phyloP scores from a whole-genome alignment of 2,329 filamentous ascomycete species.

The Aspergillus sp. region DNA sequence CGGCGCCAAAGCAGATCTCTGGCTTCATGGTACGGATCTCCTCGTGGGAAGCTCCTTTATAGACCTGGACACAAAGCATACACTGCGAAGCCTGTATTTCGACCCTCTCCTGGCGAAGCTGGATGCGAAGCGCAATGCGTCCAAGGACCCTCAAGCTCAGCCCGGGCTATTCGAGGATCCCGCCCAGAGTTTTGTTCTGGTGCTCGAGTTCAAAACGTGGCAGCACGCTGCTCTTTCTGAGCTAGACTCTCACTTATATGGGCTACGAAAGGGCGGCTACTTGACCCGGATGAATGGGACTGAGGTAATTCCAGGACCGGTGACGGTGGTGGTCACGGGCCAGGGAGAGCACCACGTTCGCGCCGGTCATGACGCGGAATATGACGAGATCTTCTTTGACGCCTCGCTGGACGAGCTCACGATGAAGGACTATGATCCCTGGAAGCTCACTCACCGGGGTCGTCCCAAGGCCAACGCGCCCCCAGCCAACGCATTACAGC shows the following conservation, averaged over 20 bases:
- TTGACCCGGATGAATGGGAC: slow-evolving; percentile 18
- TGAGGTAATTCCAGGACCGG: slow-evolving; percentile 11
- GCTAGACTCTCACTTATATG: slow-evolving; percentile 13
- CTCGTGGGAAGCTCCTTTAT: slow-evolving; percentile 13
- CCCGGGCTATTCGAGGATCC: slow-evolving; percentile 5
- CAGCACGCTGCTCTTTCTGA: slow-evolving; percentile 10
- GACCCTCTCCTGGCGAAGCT: slow-evolving; percentile 14
- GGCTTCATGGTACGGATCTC: slow-evolving; percentile 17
- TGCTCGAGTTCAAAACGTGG: slow-evolving; percentile 17
- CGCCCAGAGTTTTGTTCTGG: slow-evolving; percentile 14
- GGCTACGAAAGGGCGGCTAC: slow-evolving; percentile 14
- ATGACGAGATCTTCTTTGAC: slow-evolving; percentile 10
- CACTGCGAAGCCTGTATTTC: slow-evolving; percentile 17
- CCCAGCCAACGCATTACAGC: background rate
- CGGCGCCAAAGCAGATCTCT: slow-evolving; percentile 20
- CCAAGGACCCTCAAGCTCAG: background rate
- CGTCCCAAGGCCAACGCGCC: background rate
- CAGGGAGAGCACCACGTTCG: background rate
- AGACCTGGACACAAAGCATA: slow-evolving; percentile 7
- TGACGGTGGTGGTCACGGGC: slow-evolving; percentile 20
- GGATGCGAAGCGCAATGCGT: slow-evolving; percentile 4
- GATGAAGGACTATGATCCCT: slow-evolving; percentile 3
- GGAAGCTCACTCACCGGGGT: background rate
- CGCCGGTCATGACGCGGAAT: background rate
- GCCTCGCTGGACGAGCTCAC: slow-evolving; percentile 7